phyloP scores from a whole-genome alignment of 1,284 basidiomycete genomes.

The Lentinula novae-zelandiae region DNA sequence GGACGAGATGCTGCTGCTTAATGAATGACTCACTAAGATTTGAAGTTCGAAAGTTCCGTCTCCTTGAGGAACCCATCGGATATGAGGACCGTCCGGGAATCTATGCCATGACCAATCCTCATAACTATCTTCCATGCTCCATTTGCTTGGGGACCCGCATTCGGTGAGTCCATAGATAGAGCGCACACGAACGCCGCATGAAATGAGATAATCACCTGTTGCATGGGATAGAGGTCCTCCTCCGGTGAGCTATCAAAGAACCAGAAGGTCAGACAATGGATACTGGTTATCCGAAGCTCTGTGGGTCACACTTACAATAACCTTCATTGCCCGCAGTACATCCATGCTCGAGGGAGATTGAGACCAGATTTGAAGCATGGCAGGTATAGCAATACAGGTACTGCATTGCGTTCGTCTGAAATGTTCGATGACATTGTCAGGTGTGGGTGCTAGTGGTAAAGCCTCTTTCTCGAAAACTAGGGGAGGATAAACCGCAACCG shows the following conservation, averaged over 20 bases:
- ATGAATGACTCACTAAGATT: slow-evolving; percentile 22
- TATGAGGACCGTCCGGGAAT: slow-evolving; percentile 19
- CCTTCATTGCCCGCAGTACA: slow-evolving; percentile 17
- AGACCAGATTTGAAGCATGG: slow-evolving; percentile 33
- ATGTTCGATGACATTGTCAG: background rate
- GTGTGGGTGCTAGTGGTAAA: background rate
- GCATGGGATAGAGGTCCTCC: slow-evolving; percentile 20
- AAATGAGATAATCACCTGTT: slow-evolving; percentile 24
- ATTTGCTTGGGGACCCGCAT: slow-evolving; percentile 17
- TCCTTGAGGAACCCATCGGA: slow-evolving; percentile 27
- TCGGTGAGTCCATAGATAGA: slow-evolving; percentile 31
- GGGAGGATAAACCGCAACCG: background rate
- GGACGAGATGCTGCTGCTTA: background rate
- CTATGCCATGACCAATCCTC: slow-evolving; percentile 28
- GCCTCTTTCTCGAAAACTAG: background rate
- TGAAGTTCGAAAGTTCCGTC: slow-evolving; percentile 27
- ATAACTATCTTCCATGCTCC: slow-evolving; percentile 16
- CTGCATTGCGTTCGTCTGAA: background rate
- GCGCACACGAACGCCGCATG: slow-evolving; percentile 23
- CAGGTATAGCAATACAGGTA: slow-evolving; percentile 22
- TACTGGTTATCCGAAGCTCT: background rate
- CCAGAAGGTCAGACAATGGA: background rate
- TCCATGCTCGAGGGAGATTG: slow-evolving; percentile 24
- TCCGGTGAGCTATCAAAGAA: slow-evolving; percentile 19
- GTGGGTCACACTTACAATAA: background rate